A percentile compares a stretch with the other conserved stretches of the same genome.
Conservation (phyloP, 805 yeast species). For the Starmerella scarabaei region DNA sequence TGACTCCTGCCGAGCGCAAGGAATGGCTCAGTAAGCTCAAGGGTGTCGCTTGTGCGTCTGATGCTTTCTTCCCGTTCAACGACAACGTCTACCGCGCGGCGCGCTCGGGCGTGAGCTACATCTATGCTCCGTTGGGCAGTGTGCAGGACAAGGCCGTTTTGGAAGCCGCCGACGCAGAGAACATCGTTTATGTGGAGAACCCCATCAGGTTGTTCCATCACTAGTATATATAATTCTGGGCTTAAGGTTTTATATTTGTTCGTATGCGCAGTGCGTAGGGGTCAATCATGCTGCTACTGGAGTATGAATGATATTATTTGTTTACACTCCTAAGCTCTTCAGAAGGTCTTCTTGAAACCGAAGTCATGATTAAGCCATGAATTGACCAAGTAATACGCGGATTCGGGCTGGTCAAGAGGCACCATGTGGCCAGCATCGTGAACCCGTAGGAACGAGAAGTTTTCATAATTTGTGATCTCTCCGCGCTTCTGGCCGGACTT, state of each 20-base stretch:
- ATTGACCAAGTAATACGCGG: slow-evolving; percentile 56
- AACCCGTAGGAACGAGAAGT: slow-evolving; percentile 65
- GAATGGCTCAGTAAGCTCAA: slow-evolving; percentile 75
- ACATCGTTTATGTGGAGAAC: slow-evolving; percentile 88
- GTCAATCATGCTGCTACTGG: too few species aligned
- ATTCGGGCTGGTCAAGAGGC: slow-evolving; percentile 73
- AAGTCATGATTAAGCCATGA: slow-evolving; percentile 41
- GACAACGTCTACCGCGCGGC: slow-evolving; percentile 98
- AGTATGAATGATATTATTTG: too few species aligned
- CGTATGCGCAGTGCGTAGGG: too few species aligned
- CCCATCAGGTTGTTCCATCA: slow-evolving; percentile 98
- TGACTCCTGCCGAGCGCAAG: slow-evolving; percentile 67
- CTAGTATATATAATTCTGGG: too few species aligned
- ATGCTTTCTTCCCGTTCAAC: slow-evolving; percentile 99
- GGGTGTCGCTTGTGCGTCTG: slow-evolving; percentile 86
- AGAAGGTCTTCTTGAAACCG: slow-evolving; percentile 3
- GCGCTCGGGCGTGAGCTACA: slow-evolving; percentile 86
- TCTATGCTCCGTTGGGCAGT: slow-evolving; percentile 96
- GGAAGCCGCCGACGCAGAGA: slow-evolving; percentile 86
- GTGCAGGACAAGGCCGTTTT: slow-evolving; percentile 95
- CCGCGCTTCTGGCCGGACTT: slow-evolving; percentile 40
- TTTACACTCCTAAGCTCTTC: too few species aligned
- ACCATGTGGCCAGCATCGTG: slow-evolving; percentile 88
- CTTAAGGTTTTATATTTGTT: too few species aligned
- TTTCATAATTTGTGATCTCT: slow-evolving; percentile 51